Conservation (phyloP, 352 stramenopile genomes). For the Phytophthora hibernalis region DNA sequence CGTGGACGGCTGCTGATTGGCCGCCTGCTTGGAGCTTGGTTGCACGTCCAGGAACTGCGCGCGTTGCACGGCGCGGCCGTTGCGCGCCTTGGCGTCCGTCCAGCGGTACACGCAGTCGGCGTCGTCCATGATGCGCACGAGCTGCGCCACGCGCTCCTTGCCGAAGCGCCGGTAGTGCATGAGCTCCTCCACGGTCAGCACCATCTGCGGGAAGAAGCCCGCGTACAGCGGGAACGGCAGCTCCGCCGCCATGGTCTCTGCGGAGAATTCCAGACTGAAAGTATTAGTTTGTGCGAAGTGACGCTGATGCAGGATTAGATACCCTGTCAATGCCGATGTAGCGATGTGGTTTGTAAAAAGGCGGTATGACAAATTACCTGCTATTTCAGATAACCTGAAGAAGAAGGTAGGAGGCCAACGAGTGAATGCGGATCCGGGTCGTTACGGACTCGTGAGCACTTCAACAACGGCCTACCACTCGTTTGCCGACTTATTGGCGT, state of each 20-base stretch:
- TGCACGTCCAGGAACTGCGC: constrained; percentile 71
- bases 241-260: constrained; percentile 30
- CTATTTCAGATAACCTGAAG: no score
- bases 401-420: no score
- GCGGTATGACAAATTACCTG: no score
- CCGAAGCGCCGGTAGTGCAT: constrained; percentile 75
- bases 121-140: constrained; percentile 77
- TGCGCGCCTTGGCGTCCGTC: constrained; percentile 45
- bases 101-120: constrained; percentile 80
- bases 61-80: constrained; percentile 45
- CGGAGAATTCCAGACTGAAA: constrained; percentile 26
- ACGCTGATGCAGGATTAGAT: constrained; percentile 8
- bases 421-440: no score
- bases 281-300: constrained; percentile 24
- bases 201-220: constrained; percentile 84
- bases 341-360: no score
- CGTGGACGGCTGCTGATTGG: constrained; percentile 45
- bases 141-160: constrained; percentile 69
- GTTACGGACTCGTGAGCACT: neutral
- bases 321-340: neutral
- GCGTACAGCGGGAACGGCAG: constrained; percentile 68
- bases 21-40: constrained; percentile 43
- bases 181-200: constrained; percentile 74
- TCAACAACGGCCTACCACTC: neutral
- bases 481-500: neutral